phyloP scores from a whole-genome alignment of 306 rosid genomes.

The Malus orientalis region DNA sequence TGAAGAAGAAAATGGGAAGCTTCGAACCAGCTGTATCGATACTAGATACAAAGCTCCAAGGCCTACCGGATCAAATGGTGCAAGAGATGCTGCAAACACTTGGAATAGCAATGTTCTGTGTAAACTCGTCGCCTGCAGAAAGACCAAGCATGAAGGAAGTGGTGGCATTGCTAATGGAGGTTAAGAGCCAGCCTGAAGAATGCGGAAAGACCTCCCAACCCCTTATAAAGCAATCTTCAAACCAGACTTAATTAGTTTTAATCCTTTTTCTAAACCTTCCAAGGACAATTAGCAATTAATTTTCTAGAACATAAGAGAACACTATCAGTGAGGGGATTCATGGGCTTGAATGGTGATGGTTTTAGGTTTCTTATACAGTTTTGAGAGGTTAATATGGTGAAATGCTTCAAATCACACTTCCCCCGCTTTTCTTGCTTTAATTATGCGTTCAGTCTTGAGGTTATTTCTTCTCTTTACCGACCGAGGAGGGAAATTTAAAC shows the following conservation, averaged over 20 bases:
- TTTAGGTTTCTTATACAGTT: constrained; percentile 58
- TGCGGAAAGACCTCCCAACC: constrained; percentile 92
- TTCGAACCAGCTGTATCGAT: constrained; percentile 81
- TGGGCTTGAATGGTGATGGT: not conserved
- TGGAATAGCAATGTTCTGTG: constrained; percentile 97
- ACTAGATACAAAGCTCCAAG: constrained; percentile 77
- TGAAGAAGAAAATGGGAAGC: constrained; percentile 97
- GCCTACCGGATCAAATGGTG: constrained; percentile 88
- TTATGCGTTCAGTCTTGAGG: not conserved
- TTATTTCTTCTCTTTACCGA: not conserved
- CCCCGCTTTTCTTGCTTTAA: not conserved
- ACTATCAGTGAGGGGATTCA: constrained; percentile 8
- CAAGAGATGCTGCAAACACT: constrained; percentile 99
- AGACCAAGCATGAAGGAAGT: constrained; percentile 98
- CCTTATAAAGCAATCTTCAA: constrained; percentile 83
- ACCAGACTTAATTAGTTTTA: constrained; percentile 32
- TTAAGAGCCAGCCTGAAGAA: constrained; percentile 81
- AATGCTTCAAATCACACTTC: not conserved
- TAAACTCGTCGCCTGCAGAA: constrained; percentile 74
- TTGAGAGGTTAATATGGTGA: constrained; percentile 27
- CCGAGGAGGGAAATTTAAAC: too few relatives aligned
- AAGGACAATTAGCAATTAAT: constrained; percentile 25
- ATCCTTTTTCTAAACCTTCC: constrained; percentile 14
- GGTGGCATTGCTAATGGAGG: constrained; percentile 82
- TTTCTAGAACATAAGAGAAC: constrained; percentile 23